Evolutionary conservation across 345 rosid species (phyloP), one percentile per base, ranked within the genome.

Genomic region (Heritiera littoralis): DNA sequence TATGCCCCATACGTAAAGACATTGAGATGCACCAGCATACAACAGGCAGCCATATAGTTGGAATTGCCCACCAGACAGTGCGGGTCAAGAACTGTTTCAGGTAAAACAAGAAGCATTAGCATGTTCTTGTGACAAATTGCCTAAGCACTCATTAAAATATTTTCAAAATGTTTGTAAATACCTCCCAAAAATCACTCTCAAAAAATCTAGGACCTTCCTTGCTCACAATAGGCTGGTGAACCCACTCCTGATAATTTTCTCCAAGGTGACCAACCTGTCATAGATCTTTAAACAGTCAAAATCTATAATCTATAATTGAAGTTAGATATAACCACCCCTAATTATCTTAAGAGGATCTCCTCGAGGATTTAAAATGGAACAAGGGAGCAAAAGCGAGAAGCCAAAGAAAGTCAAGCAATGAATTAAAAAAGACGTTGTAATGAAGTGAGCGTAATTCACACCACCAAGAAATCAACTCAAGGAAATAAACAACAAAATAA

Each of bases 31-130:
- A 85, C 78, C 87, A 94, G 87, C 87, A 86, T 46, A 92, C 89
- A 80, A 93, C 91, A 46, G 99, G 99, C 52, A 95, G 85, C 99
- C 99, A 95, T 82, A 95, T 90, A 30, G 80, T 80, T 74, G 99
- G 99, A 83, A 97, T 87, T 7, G 92, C 99, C 93, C 98, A 94
- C 99, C 99, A 97, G 69, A 89, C 92, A 8, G 99, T 97, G 69
- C 83, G 90, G 59, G 99, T 97, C 84, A 94, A 86, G 87, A 89
- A 90, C 99, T 97, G 91, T 81, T 79, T 68, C 79, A 70, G 74
- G 18, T 6, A 14, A 32, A 74, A 38, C 61, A 28, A 63, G 74
- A 18, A 55, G 38, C 77, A 81, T 74, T 45, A 55, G 35, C 18
- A 67, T 17, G 17, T 41, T 51, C 63, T 71, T 45, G 52, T 4